These are phyloP conservation scores for Creolimax fragrantissima DNA, from an alignment of 78 protist genomes.

Conservation along the genomic window DNA sequence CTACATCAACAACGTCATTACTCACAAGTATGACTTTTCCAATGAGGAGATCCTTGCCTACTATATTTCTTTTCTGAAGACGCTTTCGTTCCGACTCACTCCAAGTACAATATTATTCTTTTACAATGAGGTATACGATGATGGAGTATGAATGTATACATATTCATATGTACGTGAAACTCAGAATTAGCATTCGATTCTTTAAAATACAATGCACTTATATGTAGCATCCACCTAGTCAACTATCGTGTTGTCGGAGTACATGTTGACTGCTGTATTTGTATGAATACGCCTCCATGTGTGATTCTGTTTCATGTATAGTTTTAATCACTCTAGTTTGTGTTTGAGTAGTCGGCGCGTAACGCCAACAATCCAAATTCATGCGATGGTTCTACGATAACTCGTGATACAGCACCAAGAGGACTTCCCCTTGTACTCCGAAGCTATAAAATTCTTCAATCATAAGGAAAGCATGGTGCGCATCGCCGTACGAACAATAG, in stretches of 20 bases:
- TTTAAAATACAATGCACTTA: background rate
- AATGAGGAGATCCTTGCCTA: slow-evolving; percentile 76
- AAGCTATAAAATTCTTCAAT: slow-evolving; percentile 81
- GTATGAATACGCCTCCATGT: too few relatives aligned
- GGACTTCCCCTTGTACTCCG: slow-evolving; percentile 83
- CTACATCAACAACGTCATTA: slow-evolving; percentile 66
- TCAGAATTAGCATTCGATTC: background rate
- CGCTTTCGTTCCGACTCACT: slow-evolving; percentile 66
- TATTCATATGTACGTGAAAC: background rate
- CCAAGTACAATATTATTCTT: slow-evolving; percentile 67
- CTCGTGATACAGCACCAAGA: slow-evolving; percentile 46
- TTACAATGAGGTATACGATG: slow-evolving; percentile 53
- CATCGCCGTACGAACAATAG: slow-evolving; percentile 77
- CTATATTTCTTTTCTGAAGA: slow-evolving; percentile 77
- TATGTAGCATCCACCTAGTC: background rate
- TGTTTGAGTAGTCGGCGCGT: too few relatives aligned
- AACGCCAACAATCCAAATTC: too few relatives aligned
- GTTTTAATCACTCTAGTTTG: too few relatives aligned
- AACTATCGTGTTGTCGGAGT: too few relatives aligned
- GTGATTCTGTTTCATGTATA: too few relatives aligned
- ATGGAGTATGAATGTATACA: too few relatives aligned
- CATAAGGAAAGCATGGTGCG: slow-evolving; percentile 80
- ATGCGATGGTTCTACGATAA: too few relatives aligned
- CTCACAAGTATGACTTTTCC: slow-evolving; percentile 61
- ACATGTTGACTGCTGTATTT: too few relatives aligned